Conservation (phyloP, 352 stramenopile species). For the Elongisporangium anandrum region DNA sequence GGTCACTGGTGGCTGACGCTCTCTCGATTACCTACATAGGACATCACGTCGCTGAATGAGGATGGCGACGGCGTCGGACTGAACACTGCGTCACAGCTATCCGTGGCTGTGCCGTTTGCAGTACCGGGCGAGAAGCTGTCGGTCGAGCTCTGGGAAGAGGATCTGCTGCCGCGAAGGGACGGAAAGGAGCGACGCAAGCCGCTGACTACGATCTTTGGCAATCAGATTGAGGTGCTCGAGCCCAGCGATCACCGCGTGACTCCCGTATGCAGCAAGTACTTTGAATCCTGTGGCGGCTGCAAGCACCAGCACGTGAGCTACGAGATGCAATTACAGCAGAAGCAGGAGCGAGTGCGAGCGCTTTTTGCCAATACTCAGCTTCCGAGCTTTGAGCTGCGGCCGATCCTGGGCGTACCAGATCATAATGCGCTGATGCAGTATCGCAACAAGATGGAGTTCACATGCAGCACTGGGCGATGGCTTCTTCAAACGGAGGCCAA, state of each 20-base stretch:
- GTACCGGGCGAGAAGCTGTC: slow-evolving; percentile 43
- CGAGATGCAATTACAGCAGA: slow-evolving; percentile 48
- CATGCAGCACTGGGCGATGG: slow-evolving; percentile 71
- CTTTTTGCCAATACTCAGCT: slow-evolving; percentile 22
- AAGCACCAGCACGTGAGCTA: slow-evolving; percentile 66
- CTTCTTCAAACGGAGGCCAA: slow-evolving; percentile 25
- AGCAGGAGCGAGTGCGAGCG: slow-evolving; percentile 43
- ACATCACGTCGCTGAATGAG: slow-evolving; percentile 27
- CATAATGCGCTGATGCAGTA: slow-evolving; percentile 32
- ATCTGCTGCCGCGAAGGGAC: slow-evolving; percentile 24
- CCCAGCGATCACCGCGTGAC: slow-evolving; percentile 30
- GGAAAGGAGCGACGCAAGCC: slow-evolving; percentile 11
- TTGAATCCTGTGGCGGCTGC: slow-evolving; percentile 65
- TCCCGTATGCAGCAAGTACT: slow-evolving; percentile 50
- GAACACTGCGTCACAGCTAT: slow-evolving; percentile 12
- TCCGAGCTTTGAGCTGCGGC: slow-evolving; percentile 26
- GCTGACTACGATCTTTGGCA: slow-evolving; percentile 33
- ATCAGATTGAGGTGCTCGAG: slow-evolving; percentile 17
- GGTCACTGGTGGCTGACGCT: too few relatives aligned
- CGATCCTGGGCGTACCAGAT: slow-evolving; percentile 30
- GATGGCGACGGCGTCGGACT: slow-evolving; percentile 48
- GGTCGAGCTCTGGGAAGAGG: slow-evolving; percentile 47
- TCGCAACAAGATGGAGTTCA: slow-evolving; percentile 86
- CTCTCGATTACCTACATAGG: too few relatives aligned
- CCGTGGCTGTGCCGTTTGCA: slow-evolving; percentile 43